These are phyloP conservation scores for Trichoderma pleuroti DNA, from an alignment of 2,329 filamentous ascomycete genomes.

Conservation along the genomic window DNA sequence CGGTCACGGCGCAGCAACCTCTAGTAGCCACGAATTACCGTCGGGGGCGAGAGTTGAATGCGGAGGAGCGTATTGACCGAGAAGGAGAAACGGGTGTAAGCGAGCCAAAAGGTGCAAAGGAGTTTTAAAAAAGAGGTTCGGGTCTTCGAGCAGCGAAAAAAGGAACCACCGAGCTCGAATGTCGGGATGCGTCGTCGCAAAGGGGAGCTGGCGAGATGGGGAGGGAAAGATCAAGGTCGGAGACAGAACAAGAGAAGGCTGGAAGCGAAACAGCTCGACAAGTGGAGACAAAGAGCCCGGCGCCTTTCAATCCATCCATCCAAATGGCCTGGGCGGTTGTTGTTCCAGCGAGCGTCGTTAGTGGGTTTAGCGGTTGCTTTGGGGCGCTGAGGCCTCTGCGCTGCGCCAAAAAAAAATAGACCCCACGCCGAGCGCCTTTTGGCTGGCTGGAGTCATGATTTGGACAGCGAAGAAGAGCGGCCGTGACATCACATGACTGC, in stretches of 20 bases:
- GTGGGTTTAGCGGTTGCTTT: not conserved
- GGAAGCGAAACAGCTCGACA: slow-evolving; percentile 13
- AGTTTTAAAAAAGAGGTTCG: not conserved
- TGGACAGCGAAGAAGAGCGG: slow-evolving; percentile 3
- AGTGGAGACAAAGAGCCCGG: slow-evolving; percentile 8
- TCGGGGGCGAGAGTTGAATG: not conserved
- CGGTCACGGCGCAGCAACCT: not conserved
- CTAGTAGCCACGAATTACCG: not conserved
- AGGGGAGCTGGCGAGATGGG: not conserved
- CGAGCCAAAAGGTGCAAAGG: not conserved
- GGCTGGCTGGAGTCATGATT: slow-evolving; percentile 14
- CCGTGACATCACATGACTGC: slow-evolving; percentile 18
- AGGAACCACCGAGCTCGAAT: not conserved
- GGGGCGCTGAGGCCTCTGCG: not conserved
- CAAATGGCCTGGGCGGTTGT: not conserved
- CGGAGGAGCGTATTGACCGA: not conserved
- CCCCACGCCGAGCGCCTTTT: slow-evolving; percentile 2
- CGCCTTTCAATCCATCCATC: not conserved
- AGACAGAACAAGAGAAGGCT: slow-evolving; percentile 5
- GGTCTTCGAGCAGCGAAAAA: not conserved
- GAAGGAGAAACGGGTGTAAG: not conserved
- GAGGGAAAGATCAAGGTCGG: not conserved
- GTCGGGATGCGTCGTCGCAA: not conserved
- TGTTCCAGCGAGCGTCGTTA: not conserved
- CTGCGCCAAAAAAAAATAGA: slow-evolving; percentile 13